phyloP scores from a whole-genome alignment of 2,329 filamentous ascomycete genomes.

The Alternaria infectoria region DNA sequence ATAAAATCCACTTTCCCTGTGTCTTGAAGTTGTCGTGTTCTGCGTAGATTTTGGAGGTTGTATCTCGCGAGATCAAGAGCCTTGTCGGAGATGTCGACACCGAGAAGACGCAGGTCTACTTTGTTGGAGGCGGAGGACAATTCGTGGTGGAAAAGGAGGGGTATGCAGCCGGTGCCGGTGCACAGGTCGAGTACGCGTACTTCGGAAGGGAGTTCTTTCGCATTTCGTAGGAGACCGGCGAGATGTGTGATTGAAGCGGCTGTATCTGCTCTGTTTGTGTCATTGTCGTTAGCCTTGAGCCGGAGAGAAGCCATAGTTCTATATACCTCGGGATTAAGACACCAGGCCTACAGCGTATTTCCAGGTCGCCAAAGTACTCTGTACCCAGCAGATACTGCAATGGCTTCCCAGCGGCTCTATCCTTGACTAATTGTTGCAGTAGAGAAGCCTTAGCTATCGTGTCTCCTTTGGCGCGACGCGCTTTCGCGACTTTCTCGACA shows the following conservation, averaged over 20 bases:
- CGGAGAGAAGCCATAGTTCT: not conserved
- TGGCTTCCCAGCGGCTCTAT: constrained; percentile 69
- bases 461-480: constrained; percentile 26
- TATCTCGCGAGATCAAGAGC: constrained; percentile 70
- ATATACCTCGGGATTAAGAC: constrained; percentile 82
- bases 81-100: constrained; percentile 72
- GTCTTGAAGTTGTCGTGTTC: constrained; percentile 3
- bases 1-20: constrained; percentile 53
- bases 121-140: constrained; percentile 51
- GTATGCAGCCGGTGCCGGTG: constrained; percentile 89
- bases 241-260: constrained; percentile 49
- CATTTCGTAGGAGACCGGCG: constrained; percentile 32
- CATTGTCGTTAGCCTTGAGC: constrained; percentile 20
- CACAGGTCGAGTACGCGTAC: constrained; percentile 82
- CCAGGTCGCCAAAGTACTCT: constrained; percentile 84
- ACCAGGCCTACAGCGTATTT: constrained; percentile 75
- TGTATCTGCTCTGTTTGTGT: constrained; percentile 52
- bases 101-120: constrained; percentile 60
- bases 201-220: constrained; percentile 25
- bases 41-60: constrained; percentile 62
- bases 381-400: constrained; percentile 89
- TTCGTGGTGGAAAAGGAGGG: constrained; percentile 73
- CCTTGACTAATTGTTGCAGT: constrained; percentile 31
- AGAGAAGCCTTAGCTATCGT: constrained; percentile 25
- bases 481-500: constrained; percentile 37